These are phyloP conservation scores for Noccaea bulbosa DNA, from an alignment of 345 rosid species.

Conservation along the genomic window DNA sequence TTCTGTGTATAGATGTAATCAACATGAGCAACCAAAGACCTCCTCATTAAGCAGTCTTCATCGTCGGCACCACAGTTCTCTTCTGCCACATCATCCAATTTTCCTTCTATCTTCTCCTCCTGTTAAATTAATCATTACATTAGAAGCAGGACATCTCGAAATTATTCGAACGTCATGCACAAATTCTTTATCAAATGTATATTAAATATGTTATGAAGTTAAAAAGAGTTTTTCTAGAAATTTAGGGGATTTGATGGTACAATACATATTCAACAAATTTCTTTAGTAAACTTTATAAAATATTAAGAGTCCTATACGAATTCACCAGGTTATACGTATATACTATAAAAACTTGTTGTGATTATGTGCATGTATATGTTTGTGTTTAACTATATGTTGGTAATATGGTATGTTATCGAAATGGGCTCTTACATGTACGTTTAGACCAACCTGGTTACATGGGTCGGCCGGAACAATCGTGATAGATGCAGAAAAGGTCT, in stretches of 20 bases:
- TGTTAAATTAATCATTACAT: slow-evolving; percentile 26
- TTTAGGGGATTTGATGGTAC: too few species aligned
- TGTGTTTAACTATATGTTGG: too few species aligned
- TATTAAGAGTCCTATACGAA: too few species aligned
- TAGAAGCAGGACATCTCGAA: neutral
- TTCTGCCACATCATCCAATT: slow-evolving; percentile 34
- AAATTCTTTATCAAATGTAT: too few species aligned
- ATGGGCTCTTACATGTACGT: neutral
- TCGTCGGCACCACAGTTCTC: slow-evolving; percentile 56
- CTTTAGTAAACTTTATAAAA: too few species aligned
- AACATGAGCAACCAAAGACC: slow-evolving; percentile 63
- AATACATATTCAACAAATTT: too few species aligned
- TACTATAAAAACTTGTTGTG: too few species aligned
- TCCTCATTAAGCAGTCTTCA: slow-evolving; percentile 65
- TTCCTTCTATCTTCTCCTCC: slow-evolving; percentile 31
- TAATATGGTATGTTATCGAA: neutral
- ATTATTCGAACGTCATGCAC: too few species aligned
- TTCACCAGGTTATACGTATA: too few species aligned
- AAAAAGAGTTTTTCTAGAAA: too few species aligned
- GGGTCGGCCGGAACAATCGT: slow-evolving; percentile 19
- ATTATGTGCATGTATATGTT: too few species aligned
- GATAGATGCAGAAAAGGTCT: slow-evolving; percentile 10
- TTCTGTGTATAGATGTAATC: slow-evolving; percentile 61
- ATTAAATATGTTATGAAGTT: too few species aligned
- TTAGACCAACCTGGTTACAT: slow-evolving; percentile 37